These are phyloP conservation scores for Talaromyces islandicus DNA, from an alignment of 2,329 filamentous ascomycete species.

Conservation along the genomic window DNA sequence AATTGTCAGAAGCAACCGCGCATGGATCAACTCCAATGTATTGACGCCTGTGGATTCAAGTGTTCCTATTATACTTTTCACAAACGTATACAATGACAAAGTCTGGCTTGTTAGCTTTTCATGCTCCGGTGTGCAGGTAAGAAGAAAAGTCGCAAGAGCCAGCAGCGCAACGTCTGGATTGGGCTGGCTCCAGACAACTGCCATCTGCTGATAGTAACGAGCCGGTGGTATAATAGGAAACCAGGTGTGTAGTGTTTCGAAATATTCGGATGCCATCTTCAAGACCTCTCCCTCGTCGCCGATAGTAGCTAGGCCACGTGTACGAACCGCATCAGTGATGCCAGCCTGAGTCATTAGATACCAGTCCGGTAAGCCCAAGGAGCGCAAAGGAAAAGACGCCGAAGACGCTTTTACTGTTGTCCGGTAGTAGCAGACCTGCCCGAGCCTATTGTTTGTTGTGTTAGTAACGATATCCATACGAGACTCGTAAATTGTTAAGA, in stretches of 20 bases:
- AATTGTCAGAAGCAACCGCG: background rate
- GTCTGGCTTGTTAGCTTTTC: background rate
- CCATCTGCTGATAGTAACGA: background rate
- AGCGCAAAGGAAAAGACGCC: background rate
- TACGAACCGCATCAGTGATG: background rate
- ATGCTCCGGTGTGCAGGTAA: background rate
- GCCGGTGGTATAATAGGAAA: background rate
- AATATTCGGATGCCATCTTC: background rate
- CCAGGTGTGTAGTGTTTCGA: background rate
- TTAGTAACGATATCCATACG: background rate
- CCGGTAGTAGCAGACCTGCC: background rate
- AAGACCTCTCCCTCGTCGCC: background rate
- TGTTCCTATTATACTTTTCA: background rate
- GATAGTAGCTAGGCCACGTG: background rate
- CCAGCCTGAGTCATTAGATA: background rate
- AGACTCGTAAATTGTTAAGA: background rate
- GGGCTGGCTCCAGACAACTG: background rate
- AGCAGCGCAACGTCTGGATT: background rate
- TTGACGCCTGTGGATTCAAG: background rate
- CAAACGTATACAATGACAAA: background rate
- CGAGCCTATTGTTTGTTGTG: background rate
- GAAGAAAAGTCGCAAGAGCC: background rate
- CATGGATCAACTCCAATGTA: background rate
- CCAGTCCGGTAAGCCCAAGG: background rate
- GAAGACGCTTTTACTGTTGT: background rate